A percentile compares a stretch with the other conserved stretches of the same genome.
phyloP scores from a whole-genome alignment of 495 filamentous ascomycete genomes.

The Parachaetomium inaequale region DNA sequence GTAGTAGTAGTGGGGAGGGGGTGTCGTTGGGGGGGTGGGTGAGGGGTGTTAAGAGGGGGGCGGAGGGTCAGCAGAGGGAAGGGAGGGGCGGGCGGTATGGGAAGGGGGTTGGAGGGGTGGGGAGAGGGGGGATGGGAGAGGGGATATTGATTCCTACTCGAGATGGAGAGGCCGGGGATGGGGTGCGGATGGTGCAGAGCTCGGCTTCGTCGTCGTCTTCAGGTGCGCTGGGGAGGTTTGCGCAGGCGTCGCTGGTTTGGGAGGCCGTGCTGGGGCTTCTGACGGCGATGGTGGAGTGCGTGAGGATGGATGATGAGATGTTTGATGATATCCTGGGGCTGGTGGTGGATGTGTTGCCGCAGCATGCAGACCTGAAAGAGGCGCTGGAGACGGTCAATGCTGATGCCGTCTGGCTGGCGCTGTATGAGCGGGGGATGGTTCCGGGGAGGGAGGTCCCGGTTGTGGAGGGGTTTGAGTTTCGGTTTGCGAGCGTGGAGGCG shows the following conservation, averaged over 20 bases:
- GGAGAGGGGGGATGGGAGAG: conserved; percentile 15
- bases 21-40: conserved; percentile 47
- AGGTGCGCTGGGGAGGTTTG: conserved; percentile 46
- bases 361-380: conserved; percentile 45
- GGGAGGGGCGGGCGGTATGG: conserved; percentile 33
- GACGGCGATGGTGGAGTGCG: conserved; percentile 50
- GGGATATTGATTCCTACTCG: conserved; percentile 32
- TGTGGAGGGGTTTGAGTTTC: conserved; percentile 44
- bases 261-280: conserved; percentile 55
- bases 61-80: conserved; percentile 34
- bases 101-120: conserved; percentile 22
- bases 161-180: conserved; percentile 11
- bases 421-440: conserved; percentile 42
- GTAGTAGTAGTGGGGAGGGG: conserved; percentile 61
- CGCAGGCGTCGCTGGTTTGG: conserved; percentile 56
- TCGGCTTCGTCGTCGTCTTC: neutral
- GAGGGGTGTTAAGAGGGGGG: conserved; percentile 31
- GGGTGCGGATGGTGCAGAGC: conserved; percentile 26
- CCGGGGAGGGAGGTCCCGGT: conserved; percentile 31
- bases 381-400: conserved; percentile 59
- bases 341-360: conserved; percentile 49
- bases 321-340: conserved; percentile 66
- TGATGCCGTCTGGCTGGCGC: conserved; percentile 69
- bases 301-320: conserved; percentile 57
- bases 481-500: conserved; percentile 29